Conservation (phyloP, 495 filamentous ascomycete species). For the Massariosphaeria phaeospora region DNA sequence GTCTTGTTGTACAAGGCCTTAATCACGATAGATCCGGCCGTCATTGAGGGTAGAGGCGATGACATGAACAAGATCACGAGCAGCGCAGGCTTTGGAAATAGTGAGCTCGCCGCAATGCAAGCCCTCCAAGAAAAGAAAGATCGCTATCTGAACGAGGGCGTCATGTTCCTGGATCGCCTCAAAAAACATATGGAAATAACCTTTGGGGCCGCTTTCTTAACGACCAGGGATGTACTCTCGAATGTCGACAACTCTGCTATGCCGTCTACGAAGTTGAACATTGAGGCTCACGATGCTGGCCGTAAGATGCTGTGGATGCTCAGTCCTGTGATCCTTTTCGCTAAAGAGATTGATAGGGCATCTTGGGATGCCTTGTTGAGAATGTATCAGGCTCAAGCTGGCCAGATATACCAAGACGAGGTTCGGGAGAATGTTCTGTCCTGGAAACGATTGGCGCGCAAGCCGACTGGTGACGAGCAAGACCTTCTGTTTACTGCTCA, state of each 20-base stretch:
- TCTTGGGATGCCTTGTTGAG: conserved; percentile 77
- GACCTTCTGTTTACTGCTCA: conserved; percentile 84
- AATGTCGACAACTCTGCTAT: conserved; percentile 28
- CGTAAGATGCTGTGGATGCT: conserved; percentile 71
- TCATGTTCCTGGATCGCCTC: conserved; percentile 67
- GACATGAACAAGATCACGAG: conserved; percentile 35
- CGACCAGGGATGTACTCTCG: conserved; percentile 56
- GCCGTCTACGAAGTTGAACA: conserved; percentile 47
- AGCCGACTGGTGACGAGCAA: conserved; percentile 74
- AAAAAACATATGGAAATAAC: conserved; percentile 74
- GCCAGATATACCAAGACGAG: conserved; percentile 72
- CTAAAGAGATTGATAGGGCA: conserved; percentile 69
- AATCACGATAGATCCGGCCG: conserved; percentile 81
- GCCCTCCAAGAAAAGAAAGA: conserved; percentile 92
- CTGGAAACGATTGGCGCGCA: conserved; percentile 79
- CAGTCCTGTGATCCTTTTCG: conserved; percentile 76
- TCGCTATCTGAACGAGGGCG: conserved; percentile 68
- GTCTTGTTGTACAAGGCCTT: conserved; percentile 90
- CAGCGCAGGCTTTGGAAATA: conserved; percentile 61
- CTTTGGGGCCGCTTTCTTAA: conserved; percentile 68
- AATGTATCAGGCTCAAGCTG: conserved; percentile 71
- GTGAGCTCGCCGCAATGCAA: conserved; percentile 83
- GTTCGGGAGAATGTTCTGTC: conserved; percentile 71
- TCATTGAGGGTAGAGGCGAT: conserved; percentile 34
- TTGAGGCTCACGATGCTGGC: conserved; percentile 48